These are phyloP conservation scores for Wolfiporia cocos DNA, from an alignment of 1,284 basidiomycete genomes.

Conservation along the genomic window DNA sequence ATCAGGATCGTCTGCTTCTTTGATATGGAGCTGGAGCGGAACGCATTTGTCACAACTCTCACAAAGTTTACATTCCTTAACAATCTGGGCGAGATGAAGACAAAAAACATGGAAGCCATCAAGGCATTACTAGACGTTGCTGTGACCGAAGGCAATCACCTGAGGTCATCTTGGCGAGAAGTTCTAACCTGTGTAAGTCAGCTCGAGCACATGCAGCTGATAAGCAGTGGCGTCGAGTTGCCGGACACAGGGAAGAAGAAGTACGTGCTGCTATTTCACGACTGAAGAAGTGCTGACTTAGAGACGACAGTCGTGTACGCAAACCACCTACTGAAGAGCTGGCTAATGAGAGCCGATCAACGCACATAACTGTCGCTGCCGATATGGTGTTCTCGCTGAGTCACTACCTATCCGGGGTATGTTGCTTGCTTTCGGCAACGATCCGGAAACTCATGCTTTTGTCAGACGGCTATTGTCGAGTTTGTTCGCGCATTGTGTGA, in stretches of 20 bases:
- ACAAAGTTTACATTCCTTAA: slow-evolving; percentile 95
- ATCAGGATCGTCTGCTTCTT: slow-evolving; percentile 94
- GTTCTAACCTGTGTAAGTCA: slow-evolving; percentile 95
- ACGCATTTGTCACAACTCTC: slow-evolving; percentile 97
- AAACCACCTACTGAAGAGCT: slow-evolving; percentile 88
- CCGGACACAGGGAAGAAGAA: slow-evolving; percentile 75
- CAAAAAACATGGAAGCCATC: slow-evolving; percentile 98
- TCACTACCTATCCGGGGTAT: slow-evolving; percentile 88
- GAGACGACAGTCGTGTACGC: slow-evolving; percentile 39
- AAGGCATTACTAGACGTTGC: slow-evolving; percentile 91
- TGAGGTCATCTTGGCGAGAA: slow-evolving; percentile 95
- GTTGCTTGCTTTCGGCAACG: slow-evolving; percentile 25
- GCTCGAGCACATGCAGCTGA: slow-evolving; percentile 95
- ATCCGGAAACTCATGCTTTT: slow-evolving; percentile 7
- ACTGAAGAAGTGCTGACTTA: background rate
- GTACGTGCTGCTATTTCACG: slow-evolving; percentile 38
- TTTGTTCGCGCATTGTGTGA: slow-evolving; percentile 96
- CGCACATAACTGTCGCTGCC: slow-evolving; percentile 96
- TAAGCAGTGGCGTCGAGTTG: slow-evolving; percentile 81
- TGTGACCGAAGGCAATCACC: slow-evolving; percentile 88
- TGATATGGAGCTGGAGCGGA: slow-evolving; percentile 91
- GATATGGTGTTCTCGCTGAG: slow-evolving; percentile 99
- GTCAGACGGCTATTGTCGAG: slow-evolving; percentile 92
- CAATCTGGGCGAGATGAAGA: slow-evolving; percentile 96
- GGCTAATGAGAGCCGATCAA: slow-evolving; percentile 94